Conservation (phyloP, 306 rosid genomes). For the Alnus rubra region DNA sequence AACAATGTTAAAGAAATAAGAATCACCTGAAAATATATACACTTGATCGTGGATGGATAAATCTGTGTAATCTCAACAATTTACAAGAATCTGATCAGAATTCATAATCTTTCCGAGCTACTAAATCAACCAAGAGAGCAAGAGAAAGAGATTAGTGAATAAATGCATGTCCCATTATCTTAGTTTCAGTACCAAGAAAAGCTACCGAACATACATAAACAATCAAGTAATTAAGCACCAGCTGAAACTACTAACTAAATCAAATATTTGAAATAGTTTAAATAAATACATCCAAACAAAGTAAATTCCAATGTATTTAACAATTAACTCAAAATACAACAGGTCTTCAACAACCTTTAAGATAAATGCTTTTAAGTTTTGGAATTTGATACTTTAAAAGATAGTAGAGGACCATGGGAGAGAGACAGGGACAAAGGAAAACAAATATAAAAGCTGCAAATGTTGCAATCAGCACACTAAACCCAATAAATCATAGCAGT, state of each 20-base stretch:
- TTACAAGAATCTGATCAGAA: too few relatives aligned
- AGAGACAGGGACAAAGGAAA: neutral
- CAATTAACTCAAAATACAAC: conserved; percentile 28
- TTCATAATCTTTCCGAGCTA: neutral
- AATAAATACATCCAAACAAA: neutral
- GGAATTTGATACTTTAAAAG: conserved; percentile 9
- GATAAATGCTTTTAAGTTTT: conserved; percentile 24
- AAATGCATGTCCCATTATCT: neutral
- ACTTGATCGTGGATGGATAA: too few relatives aligned
- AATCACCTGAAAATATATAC: neutral
- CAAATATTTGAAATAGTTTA: too few relatives aligned
- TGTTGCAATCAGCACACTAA: conserved; percentile 92
- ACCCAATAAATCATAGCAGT: neutral
- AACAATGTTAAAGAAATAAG: neutral
- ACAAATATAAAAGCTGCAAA: conserved; percentile 62
- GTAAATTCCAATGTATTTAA: conserved; percentile 11
- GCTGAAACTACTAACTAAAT: neutral
- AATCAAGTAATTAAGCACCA: neutral
- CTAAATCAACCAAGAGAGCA: neutral
- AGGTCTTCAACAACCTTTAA: conserved; percentile 26
- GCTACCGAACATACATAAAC: neutral
- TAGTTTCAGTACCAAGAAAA: neutral
- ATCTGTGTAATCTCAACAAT: too few relatives aligned
- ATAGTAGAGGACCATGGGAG: neutral
- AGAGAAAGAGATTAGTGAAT: neutral